Base-by-base conservation (phyloP, 129 eudicot species). In the Rutidosis leptorrhynchoides region DNA sequence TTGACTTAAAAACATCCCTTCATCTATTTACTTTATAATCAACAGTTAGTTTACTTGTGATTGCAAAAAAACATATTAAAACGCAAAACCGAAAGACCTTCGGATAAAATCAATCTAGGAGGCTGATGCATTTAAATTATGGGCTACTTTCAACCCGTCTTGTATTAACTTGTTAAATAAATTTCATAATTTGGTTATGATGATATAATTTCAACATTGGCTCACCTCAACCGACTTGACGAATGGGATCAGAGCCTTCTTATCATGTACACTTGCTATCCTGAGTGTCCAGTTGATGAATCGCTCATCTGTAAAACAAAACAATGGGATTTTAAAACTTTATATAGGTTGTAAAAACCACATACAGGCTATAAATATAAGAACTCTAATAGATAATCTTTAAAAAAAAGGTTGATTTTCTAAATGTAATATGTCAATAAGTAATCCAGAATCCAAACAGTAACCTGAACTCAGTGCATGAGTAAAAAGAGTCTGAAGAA, bases 261-360 rank as follows among this genome's bases (percentile, higher is more conserved):
- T 81, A 37, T 89, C 97, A 75, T 90, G 97, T 62, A 77, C 73
- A 40, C 97, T 90, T 74, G 89, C 85, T 56, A 90, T 35, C 48
- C 81, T 78, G 68, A 90, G 87, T 70, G 79, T 84, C 97, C 97
- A 90, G 77, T 90, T 90, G 58, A 90, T 83, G 40, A 76, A 83
- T 67, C 74, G 81, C 78, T 81, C 66, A 85, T 90, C 97, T 90
- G 77, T 37, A 51, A 57, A 52, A 67, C 32, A 71, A 46, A 64
- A 8, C 24, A 59, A 17, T 7, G 40, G 55, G 20, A 0, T 37
- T 22, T 58, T 51, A 60, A 40, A 62, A 55, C 33, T 23, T 48
- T 12, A 40, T 17, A 37, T 4, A 25, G 23, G 33, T 24, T 33
- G 27, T 21, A 20, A 33, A 62, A 28, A 35, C 26, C 27, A 10